phyloP scores from a whole-genome alignment of 805 yeast genomes.

The Hanseniaspora nectarophila region DNA sequence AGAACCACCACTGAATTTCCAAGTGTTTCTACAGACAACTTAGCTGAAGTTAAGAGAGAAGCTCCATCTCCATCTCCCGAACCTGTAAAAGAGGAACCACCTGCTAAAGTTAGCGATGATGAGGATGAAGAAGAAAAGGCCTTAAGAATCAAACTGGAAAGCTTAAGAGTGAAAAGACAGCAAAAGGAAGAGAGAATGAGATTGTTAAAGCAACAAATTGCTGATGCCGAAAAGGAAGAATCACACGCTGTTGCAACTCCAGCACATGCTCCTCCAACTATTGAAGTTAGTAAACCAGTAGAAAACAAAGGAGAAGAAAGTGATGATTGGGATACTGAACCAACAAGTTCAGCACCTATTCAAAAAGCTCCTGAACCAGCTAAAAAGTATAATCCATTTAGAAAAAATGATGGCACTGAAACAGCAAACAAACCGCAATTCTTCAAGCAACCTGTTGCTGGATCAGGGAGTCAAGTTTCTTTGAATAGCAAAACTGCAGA shows the following conservation, averaged over 20 bases:
- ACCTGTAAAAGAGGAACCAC: neutral
- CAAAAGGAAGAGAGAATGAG: conserved; percentile 50
- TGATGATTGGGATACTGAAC: conserved; percentile 7
- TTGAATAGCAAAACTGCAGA: conserved; percentile 50
- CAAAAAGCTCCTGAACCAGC: conserved; percentile 16
- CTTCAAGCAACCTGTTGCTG: conserved; percentile 37
- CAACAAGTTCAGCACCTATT: conserved; percentile 13
- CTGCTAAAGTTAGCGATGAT: conserved; percentile 25
- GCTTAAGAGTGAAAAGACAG: conserved; percentile 39
- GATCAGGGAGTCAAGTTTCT: conserved; percentile 18
- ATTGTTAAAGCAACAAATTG: conserved; percentile 47
- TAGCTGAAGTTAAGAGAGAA: conserved; percentile 4
- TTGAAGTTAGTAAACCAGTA: neutral
- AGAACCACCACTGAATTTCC: conserved; percentile 13
- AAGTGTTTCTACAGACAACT: conserved; percentile 16
- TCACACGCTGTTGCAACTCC: conserved; percentile 15
- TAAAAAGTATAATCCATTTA: conserved; percentile 42
- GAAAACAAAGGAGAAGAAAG: conserved; percentile 11
- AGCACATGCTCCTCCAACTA: neutral
- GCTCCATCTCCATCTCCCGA: conserved; percentile 11
- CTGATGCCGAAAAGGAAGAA: conserved; percentile 36
- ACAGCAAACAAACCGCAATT: conserved; percentile 34
- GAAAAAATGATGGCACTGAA: conserved; percentile 24
- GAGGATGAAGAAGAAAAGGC: conserved; percentile 39
- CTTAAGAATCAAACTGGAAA: conserved; percentile 31